These are phyloP conservation scores for Sanguinoderma infundibulare DNA, from an alignment of 1,284 basidiomycete species.

Conservation along the genomic window DNA sequence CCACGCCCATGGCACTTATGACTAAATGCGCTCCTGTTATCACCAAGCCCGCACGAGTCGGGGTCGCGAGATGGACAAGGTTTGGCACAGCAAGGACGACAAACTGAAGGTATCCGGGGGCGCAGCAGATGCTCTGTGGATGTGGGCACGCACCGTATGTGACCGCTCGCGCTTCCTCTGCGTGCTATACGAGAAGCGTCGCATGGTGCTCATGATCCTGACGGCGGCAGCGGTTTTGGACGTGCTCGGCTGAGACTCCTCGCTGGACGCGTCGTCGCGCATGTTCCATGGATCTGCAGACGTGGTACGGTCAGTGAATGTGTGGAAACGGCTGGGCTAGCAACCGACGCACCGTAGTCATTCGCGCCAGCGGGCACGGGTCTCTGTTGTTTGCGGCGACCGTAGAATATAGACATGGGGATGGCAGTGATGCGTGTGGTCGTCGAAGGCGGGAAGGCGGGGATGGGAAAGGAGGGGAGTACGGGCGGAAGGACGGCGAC, in stretches of 20 bases:
- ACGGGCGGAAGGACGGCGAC: neutral
- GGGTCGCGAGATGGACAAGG: neutral
- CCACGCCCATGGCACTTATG: neutral
- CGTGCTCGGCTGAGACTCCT: conserved; percentile 20
- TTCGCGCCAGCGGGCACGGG: conserved; percentile 15
- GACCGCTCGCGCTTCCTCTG: conserved; percentile 35
- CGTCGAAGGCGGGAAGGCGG: neutral
- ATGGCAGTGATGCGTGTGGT: neutral
- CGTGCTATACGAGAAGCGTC: conserved; percentile 42
- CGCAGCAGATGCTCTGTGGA: neutral
- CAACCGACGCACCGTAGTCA: conserved; percentile 12
- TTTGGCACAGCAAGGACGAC: neutral
- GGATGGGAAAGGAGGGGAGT: neutral
- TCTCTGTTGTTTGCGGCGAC: conserved; percentile 15
- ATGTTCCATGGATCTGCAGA: conserved; percentile 16
- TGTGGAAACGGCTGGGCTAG: neutral
- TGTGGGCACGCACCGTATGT: conserved; percentile 31
- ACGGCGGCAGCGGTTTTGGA: conserved; percentile 37
- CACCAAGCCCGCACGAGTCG: neutral
- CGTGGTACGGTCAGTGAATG: neutral
- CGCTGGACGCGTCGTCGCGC: neutral
- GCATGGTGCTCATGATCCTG: conserved; percentile 49
- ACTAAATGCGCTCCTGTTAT: neutral
- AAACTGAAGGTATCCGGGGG: neutral
- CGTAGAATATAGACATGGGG: conserved; percentile 11